Evolutionary conservation across 2,329 filamentous ascomycete genomes (phyloP).

Genomic region (Penicillium freii): DNA sequence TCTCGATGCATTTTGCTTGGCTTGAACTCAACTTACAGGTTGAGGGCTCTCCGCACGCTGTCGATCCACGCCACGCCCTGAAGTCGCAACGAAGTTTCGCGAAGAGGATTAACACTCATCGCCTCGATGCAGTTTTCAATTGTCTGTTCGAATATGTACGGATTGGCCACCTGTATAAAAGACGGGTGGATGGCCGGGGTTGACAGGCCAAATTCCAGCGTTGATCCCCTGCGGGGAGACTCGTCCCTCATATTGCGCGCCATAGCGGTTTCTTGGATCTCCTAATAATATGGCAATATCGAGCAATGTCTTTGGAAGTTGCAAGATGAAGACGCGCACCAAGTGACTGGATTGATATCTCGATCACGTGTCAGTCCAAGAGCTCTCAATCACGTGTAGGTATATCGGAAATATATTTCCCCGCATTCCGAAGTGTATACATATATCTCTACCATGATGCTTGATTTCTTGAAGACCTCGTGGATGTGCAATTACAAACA

Average conservation of each 20-base stretch:
- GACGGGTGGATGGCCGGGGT: slow-evolving; percentile 58
- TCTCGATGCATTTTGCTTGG: slow-evolving; percentile 4
- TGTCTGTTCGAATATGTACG: slow-evolving; percentile 79
- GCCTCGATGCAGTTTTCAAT: slow-evolving; percentile 70
- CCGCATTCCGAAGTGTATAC: slow-evolving; percentile 7
- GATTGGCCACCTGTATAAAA: slow-evolving; percentile 64
- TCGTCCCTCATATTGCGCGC: slow-evolving; percentile 22
- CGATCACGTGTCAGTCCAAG: slow-evolving; percentile 14
- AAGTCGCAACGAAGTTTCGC: slow-evolving; percentile 76
- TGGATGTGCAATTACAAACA: background rate
- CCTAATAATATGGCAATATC: background rate
- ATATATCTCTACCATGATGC: too few relatives aligned
- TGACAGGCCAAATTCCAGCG: slow-evolving; percentile 14
- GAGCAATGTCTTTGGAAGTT: slow-evolving; percentile 3
- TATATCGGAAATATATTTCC: background rate
- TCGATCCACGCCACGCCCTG: slow-evolving; percentile 90
- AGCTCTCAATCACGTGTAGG: background rate
- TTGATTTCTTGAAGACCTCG: background rate
- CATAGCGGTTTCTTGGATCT: slow-evolving; percentile 14
- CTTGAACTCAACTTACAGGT: slow-evolving; percentile 61
- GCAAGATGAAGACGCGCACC: background rate
- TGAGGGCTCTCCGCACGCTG: slow-evolving; percentile 72
- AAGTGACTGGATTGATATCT: slow-evolving; percentile 7
- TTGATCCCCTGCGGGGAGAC: slow-evolving; percentile 9
- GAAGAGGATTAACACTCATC: slow-evolving; percentile 69